Base-by-base conservation (phyloP, 2,329 filamentous ascomycete species). In the Fusarium brevicatenulatum region DNA sequence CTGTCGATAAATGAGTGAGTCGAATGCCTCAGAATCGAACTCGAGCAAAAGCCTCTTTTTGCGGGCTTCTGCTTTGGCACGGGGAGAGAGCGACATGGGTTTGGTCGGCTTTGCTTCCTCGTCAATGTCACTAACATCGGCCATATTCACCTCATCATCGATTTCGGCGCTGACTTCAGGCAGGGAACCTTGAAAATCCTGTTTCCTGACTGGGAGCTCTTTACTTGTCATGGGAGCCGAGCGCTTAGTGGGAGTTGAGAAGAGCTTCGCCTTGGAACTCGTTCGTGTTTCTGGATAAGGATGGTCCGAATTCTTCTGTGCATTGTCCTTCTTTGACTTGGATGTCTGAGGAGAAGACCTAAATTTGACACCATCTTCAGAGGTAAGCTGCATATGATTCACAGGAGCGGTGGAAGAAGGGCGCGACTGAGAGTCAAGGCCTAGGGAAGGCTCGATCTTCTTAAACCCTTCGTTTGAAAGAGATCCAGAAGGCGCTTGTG, bases 1-100 rank as follows among this genome's bases (percentile, higher is more conserved):
- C 44, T 83, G 81, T 36, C 77, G 76, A 63, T 86, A 85, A 37
- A 86, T 84, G 18, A 79, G 76, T 7, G 76, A 69, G 63, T 85
- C 84, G 39, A 86, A 82, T 21, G 77, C 78, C 16, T 59, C 64
- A 7, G 80, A 74, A 55, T 78, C 55, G 52, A 78, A 78, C 9
- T 46, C 57, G 44, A 66, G 66, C 34, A 69, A 12, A 32, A 55
- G 53, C 36, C 49, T 63, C 34, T 61, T 56, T 43, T 50, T 76
- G 32, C 43, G 47, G 32, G 64, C 55, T 43, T 68, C 73, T 49
- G 34, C 43, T 49, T 57, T 71, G 23, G 47, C 42, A 25, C 52
- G 61, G 30, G 63, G 60, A 44, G 58, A 42, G 19, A 53, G 60
- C 6, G 57, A 49, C 43, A 44, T 49, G n/a, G 57, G 15, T 55